A percentile compares a stretch with the other conserved stretches of the same genome.
Evolutionary conservation across 495 filamentous ascomycete genomes (phyloP).

Genomic region (Jackrogersella multiformis): DNA sequence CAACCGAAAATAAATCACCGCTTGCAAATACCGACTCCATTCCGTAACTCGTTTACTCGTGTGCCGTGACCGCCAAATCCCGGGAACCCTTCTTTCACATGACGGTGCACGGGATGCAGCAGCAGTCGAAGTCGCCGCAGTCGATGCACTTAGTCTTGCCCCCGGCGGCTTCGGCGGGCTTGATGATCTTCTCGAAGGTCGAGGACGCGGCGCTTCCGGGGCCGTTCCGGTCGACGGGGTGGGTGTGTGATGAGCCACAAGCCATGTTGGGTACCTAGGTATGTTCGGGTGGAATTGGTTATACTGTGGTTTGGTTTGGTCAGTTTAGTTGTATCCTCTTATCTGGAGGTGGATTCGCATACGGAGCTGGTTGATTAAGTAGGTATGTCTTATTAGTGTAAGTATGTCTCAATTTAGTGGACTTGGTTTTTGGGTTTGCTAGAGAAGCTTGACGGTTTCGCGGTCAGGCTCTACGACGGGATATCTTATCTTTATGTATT

Average conservation of each 20-base stretch:
- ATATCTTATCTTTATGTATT: slow-evolving; percentile 8
- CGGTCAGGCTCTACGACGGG: neutral
- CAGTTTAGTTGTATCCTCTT: neutral
- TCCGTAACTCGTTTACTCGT: slow-evolving; percentile 1
- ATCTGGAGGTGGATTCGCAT: neutral
- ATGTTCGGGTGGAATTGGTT: neutral
- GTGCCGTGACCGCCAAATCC: neutral
- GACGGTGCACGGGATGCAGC: slow-evolving; percentile 57
- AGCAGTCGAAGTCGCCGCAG: slow-evolving; percentile 58
- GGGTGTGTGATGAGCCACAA: slow-evolving; percentile 32
- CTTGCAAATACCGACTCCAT: slow-evolving; percentile 12
- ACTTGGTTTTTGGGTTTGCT: neutral
- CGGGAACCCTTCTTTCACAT: slow-evolving; percentile 42
- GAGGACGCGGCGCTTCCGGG: slow-evolving; percentile 52
- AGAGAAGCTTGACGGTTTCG: neutral
- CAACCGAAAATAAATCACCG: slow-evolving; percentile 4
- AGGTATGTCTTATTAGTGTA: neutral
- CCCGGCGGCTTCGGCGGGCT: slow-evolving; percentile 47
- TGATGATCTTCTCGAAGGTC: slow-evolving; percentile 54
- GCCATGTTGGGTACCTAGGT: slow-evolving; percentile 38
- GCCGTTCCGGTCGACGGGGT: slow-evolving; percentile 47
- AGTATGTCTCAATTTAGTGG: slow-evolving; percentile 1
- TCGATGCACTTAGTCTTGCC: slow-evolving; percentile 57
- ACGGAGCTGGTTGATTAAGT: slow-evolving; percentile 5
- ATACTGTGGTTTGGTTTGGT: neutral